A percentile compares a stretch with the other conserved stretches of the same genome.
Evolutionary conservation across 75 land plant species (phyloP).

Genomic region (Azolla pinnata): DNA sequence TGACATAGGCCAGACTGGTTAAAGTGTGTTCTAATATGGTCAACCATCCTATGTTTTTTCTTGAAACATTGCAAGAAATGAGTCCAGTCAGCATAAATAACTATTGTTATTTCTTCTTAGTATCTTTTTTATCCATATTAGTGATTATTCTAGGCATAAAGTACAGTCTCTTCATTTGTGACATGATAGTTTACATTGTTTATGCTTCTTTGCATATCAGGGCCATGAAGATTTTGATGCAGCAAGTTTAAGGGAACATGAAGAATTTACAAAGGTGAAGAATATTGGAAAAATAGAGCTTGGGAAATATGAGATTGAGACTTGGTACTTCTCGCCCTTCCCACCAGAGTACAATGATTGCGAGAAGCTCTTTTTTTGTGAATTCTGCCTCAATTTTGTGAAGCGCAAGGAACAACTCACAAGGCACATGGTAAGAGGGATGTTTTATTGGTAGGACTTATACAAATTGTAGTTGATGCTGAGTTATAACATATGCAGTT

Average conservation of each 20-base stretch:
- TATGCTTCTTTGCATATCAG: conserved; percentile 16
- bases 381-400: conserved; percentile 91
- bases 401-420: conserved; percentile 97
- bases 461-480: background rate
- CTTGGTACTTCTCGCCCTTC: conserved; percentile 98
- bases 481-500: background rate
- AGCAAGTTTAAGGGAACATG: conserved; percentile 90
- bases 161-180: background rate
- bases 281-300: conserved; percentile 90
- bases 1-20: too few relatives aligned
- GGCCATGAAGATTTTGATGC: conserved; percentile 97
- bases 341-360: conserved; percentile 81
- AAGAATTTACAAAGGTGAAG: conserved; percentile 96
- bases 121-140: background rate
- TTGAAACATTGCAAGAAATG: too few relatives aligned
- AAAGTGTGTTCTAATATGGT: too few relatives aligned
- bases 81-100: too few relatives aligned
- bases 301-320: conserved; percentile 95
- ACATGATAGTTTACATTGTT: background rate
- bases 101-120: too few relatives aligned
- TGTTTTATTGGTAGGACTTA: background rate
- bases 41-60: too few relatives aligned
- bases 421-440: conserved; percentile 79
- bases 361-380: conserved; percentile 80
- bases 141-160: background rate